Evolutionary conservation across 768 basidiomycete genomes (phyloP), one percentile per base, ranked within the genome.

Genomic region (Hydnum rufescens): DNA sequence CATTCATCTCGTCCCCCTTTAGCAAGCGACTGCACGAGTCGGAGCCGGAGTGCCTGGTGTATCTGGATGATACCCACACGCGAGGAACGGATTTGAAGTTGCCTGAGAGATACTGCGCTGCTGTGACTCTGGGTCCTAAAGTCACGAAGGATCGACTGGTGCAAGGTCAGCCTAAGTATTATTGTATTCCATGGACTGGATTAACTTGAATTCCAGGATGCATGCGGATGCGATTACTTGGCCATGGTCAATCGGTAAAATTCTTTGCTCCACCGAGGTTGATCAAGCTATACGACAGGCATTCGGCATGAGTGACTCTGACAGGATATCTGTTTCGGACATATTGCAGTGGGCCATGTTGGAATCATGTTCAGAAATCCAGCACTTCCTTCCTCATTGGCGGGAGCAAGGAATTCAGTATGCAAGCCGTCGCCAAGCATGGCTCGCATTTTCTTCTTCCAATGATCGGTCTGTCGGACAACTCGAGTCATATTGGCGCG

Each of bases 211-310:
- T 18, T 8, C 39, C n/a, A 74, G 73, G 72, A 3, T 74, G 73
- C 51, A 74, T 74, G 73, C 65, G 73, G 13, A 72, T 74, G 73
- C 66, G 74, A 2, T 64, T 67, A 57, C 64, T 74, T 1, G 74
- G 74, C 13, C 58, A 61, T 4, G 70, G 69, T 0, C 73, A 74
- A 51, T 70, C 72, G 1, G 58, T 74, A 18, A 60, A 68, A 52
- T 74, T 74, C 57, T 70, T 71, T 43, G 72, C 69, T 66, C 73
- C 4, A 57, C 59, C 0, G 71, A 73, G 42, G 62, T 73, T 2
- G 66, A 70, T 51, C 57, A 57, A 5, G 48, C 54, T 1, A 70
- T 74, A 50, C 44, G 48, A 13, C 13, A 25, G 23, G 23, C 26
- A 28, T 50, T 32, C 30, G 44, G 13, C 13, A 47, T 8, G 44